These are phyloP conservation scores for Nepenthes mirabilis DNA, from an alignment of 148 eudicot genomes.

Conservation along the genomic window DNA sequence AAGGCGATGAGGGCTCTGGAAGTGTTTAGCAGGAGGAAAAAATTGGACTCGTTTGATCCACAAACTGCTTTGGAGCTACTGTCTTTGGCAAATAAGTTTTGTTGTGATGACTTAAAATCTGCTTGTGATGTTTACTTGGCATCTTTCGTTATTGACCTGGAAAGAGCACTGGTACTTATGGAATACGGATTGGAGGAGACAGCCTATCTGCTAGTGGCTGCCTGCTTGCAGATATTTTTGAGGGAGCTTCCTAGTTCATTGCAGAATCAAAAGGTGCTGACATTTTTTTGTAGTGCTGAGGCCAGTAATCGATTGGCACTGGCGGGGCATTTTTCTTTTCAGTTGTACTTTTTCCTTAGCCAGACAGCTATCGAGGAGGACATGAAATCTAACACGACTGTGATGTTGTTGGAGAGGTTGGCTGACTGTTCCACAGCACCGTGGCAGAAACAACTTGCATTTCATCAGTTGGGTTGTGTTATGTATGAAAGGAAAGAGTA, in stretches of 20 bases:
- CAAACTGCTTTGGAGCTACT: conserved; percentile 57
- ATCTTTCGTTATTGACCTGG: conserved; percentile 37
- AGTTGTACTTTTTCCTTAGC: conserved; percentile 61
- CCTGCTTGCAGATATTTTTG: conserved; percentile 66
- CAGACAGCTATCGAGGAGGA: conserved; percentile 67
- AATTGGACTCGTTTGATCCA: conserved; percentile 32
- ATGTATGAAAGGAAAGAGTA: conserved; percentile 57
- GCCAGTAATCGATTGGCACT: conserved; percentile 38
- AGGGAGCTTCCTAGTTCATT: conserved; percentile 64
- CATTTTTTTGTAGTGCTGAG: conserved; percentile 43
- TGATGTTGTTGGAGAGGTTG: conserved; percentile 54
- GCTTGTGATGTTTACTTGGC: conserved; percentile 60
- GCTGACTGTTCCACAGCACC: conserved; percentile 43
- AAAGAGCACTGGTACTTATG: conserved; percentile 52
- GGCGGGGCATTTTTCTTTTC: conserved; percentile 62
- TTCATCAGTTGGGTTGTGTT: conserved; percentile 75
- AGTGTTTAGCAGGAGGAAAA: conserved; percentile 59
- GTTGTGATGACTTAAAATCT: conserved; percentile 69
- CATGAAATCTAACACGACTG: conserved; percentile 37
- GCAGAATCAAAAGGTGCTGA: conserved; percentile 35
- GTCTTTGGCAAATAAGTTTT: conserved; percentile 53
- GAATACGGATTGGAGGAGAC: conserved; percentile 75
- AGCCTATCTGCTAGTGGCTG: conserved; percentile 62
- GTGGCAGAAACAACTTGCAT: conserved; percentile 78
- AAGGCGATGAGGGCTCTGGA: conserved; percentile 58